Conservation (phyloP, 805 yeast genomes). For the Kockiozyma suomiensis region DNA sequence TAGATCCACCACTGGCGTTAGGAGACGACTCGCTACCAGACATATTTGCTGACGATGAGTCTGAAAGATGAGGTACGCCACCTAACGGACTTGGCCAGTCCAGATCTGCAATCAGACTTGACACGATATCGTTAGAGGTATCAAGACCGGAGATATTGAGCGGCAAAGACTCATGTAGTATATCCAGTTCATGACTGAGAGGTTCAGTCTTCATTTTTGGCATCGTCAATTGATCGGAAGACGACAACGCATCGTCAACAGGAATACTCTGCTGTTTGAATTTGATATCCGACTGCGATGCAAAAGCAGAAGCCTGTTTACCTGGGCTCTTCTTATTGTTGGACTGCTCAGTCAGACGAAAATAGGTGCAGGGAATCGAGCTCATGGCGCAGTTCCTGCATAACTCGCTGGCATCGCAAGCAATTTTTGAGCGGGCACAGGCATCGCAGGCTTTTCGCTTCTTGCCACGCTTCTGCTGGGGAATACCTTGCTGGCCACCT, state of each 20-base stretch:
- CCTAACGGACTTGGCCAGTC: neutral
- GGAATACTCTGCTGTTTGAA: neutral
- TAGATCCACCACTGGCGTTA: neutral
- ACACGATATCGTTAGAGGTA: neutral
- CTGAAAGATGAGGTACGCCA: neutral
- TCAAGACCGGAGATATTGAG: neutral
- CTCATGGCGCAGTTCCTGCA: constrained; percentile 10
- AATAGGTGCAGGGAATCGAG: constrained; percentile 5
- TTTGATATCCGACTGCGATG: too few species aligned
- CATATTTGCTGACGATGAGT: neutral
- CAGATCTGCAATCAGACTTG: neutral
- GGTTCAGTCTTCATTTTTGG: neutral
- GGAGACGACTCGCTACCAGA: neutral
- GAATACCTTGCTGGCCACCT: neutral
- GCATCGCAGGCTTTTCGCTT: constrained; percentile 21
- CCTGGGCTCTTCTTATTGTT: neutral
- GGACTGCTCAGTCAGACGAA: neutral
- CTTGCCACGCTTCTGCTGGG: constrained; percentile 16
- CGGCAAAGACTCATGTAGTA: neutral
- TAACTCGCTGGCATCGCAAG: constrained; percentile 5
- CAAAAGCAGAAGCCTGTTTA: neutral
- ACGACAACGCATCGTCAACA: too few species aligned
- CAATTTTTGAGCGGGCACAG: constrained; percentile 19
- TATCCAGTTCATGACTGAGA: neutral
- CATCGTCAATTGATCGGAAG: neutral